Base-by-base conservation (phyloP, 2,329 filamentous ascomycete species). In the Boeremia lycopersici region DNA sequence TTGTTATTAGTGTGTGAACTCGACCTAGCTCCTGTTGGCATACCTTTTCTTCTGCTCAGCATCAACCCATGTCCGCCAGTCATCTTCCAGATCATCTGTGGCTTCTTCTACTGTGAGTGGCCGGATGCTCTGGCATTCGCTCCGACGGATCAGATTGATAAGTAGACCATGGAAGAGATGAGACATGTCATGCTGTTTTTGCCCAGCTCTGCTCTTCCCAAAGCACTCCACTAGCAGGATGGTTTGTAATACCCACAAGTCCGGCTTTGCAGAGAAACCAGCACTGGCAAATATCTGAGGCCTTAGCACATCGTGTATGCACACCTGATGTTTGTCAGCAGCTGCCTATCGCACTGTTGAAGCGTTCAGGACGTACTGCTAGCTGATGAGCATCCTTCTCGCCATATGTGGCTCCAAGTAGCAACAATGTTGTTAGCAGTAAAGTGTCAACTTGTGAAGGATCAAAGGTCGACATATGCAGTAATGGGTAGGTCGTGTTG, bases 181-280 rank as follows among this genome's bases (percentile, higher is more conserved):
- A 4, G 83, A 82, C 77, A 85, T 84, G 25, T 88, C 85, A 54
- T 86, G 83, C 61, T 88, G 84, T 43, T 84, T 84, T 57, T 85
- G 84, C 0, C 85, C 85, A 0, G 84, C 84, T 49, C 84, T 75
- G 33, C 82, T 85, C 65, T 87, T 87, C 2, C 85, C 85, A 50
- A 87, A 87, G 59, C 85, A 87, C 58, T 87, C 85, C 0, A 87
- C 84, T 0, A 88, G 71, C 8, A 88, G 70, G 30, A 87, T 85
- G 0, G 83, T 83, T 56, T 87, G 84, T 0, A 87, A 61, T 0
- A 85, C 80, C 85, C 84, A 87, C 0, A 87, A 72, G 19, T 84
- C 79, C 0, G 85, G 84, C n/a, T 81, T 79, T 0, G 84, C 76
- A 0, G 78, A 84, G 64, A 87, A 88, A 0, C 79, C 79, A 0